Evolutionary conservation across 768 basidiomycete genomes (phyloP).

Genomic region (Rhizopogon vinicolor): DNA sequence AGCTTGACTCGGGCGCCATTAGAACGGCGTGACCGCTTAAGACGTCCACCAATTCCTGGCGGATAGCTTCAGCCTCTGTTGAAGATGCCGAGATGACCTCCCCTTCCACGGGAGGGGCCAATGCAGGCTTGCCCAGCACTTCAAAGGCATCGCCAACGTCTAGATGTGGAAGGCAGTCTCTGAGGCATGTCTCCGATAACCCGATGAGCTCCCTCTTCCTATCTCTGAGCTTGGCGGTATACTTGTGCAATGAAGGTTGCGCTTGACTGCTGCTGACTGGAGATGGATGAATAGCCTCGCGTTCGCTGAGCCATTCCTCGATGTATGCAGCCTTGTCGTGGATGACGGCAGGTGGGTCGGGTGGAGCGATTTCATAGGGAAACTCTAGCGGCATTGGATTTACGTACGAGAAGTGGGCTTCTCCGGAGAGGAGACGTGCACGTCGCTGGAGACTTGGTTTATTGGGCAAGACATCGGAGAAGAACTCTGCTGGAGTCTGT

Average conservation of each 20-base stretch:
- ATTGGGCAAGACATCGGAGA: conserved; percentile 38
- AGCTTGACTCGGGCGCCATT: conserved; percentile 37
- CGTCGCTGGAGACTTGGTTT: conserved; percentile 69
- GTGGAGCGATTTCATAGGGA: conserved; percentile 69
- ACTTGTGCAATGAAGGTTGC: conserved; percentile 37
- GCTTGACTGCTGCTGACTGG: background rate
- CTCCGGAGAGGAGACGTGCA: conserved; percentile 48
- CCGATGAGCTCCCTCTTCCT: conserved; percentile 61
- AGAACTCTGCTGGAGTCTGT: conserved; percentile 48
- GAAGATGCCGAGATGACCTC: conserved; percentile 19
- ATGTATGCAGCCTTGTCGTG: conserved; percentile 60
- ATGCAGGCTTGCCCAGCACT: conserved; percentile 55
- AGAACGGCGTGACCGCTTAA: conserved; percentile 75
- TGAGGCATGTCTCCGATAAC: conserved; percentile 60
- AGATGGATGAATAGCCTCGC: conserved; percentile 47
- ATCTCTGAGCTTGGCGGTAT: conserved; percentile 45
- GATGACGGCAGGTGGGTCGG: conserved; percentile 39
- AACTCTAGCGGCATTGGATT: conserved; percentile 80
- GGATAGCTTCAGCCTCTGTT: conserved; percentile 35
- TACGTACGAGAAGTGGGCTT: conserved; percentile 74
- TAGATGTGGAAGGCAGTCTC: conserved; percentile 78
- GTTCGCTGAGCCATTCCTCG: conserved; percentile 69
- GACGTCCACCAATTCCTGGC: conserved; percentile 76
- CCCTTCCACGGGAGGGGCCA: conserved; percentile 30
- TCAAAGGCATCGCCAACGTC: conserved; percentile 83